Percentiles rank a stretch among this genome's conserved stretches.
These are phyloP conservation scores for Jasminum sambac DNA, from an alignment of 257 asterid genomes.

Conservation along the genomic window DNA sequence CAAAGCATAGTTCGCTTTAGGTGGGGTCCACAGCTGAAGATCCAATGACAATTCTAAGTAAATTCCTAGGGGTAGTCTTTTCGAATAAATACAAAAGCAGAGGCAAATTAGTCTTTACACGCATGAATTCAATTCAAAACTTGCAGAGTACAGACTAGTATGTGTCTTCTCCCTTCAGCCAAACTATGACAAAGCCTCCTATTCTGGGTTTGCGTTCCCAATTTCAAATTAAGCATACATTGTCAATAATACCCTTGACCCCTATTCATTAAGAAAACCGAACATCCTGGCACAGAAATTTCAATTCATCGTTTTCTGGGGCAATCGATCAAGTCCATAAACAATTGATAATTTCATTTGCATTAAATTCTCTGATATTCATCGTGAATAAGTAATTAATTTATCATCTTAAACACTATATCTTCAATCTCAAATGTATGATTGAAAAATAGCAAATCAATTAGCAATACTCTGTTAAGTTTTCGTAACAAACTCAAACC, in stretches of 20 bases:
- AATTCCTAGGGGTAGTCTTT: not conserved
- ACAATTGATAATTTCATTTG: not conserved
- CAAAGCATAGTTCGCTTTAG: not conserved
- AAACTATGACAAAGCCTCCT: constrained; percentile 10
- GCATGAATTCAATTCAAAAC: constrained; percentile 6
- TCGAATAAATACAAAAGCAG: not conserved
- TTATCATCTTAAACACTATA: too few species aligned
- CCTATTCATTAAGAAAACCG: not conserved
- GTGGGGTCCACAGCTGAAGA: constrained; percentile 6
- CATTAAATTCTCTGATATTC: not conserved
- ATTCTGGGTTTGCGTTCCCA: constrained; percentile 16
- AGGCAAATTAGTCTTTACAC: constrained; percentile 8
- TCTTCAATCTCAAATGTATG: too few species aligned
- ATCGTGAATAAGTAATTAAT: too few species aligned
- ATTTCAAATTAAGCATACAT: not conserved
- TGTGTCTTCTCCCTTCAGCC: not conserved
- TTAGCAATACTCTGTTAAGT: too few species aligned
- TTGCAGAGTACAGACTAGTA: not conserved
- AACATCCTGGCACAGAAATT: not conserved
- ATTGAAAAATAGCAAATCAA: too few species aligned
- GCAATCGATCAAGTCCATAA: not conserved
- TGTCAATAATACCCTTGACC: constrained; percentile 10
- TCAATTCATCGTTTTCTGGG: not conserved
- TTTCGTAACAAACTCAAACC: not conserved
- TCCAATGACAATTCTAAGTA: not conserved